phyloP scores from a whole-genome alignment of 116 monocot genomes.

The Papilionanthe hybrid region DNA sequence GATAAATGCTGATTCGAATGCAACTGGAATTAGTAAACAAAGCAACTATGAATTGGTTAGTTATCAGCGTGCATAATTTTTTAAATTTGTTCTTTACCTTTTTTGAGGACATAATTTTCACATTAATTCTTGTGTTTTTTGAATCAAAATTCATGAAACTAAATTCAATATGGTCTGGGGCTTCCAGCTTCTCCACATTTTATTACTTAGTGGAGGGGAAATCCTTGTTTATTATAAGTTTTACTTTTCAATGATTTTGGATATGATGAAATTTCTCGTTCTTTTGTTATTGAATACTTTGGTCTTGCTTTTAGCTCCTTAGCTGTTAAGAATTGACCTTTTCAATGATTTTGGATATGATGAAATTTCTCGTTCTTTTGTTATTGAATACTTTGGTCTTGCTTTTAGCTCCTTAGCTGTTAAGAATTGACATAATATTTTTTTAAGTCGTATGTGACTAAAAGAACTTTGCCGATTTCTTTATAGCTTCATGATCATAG shows the following conservation, averaged over 20 bases:
- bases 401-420: background rate
- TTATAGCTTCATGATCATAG: background rate
- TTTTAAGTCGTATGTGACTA: background rate
- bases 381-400: background rate
- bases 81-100: background rate
- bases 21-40: constrained; percentile 82
- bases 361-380: background rate
- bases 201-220: background rate
- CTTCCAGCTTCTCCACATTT: background rate
- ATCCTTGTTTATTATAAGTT: background rate
- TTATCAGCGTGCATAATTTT: constrained; percentile 12
- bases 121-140: background rate
- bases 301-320: background rate
- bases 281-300: background rate
- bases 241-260: background rate
- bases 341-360: background rate
- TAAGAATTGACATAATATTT: background rate
- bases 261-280: background rate
- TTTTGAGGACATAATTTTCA: constrained; percentile 2
- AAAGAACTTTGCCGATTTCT: background rate
- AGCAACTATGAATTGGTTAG: constrained; percentile 98
- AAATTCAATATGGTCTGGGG: background rate
- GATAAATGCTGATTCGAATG: constrained; percentile 86
- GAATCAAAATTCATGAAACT: background rate
- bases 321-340: background rate